Conservation (phyloP, 2,329 filamentous ascomycete genomes). For the Bipolaris oryzae region DNA sequence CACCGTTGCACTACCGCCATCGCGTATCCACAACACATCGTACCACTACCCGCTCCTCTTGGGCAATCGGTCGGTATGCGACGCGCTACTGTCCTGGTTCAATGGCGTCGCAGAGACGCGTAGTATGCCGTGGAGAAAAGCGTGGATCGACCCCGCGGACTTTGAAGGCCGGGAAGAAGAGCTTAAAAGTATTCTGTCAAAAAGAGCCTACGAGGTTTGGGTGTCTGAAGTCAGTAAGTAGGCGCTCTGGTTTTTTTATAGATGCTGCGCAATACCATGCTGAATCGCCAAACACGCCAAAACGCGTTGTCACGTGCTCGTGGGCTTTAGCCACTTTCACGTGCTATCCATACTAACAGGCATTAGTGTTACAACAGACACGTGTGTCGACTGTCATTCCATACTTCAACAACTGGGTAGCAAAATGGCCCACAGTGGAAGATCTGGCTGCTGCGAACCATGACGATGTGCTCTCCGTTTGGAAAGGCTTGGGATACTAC, state of each 20-base stretch:
- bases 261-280: neutral
- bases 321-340: neutral
- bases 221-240: constrained; percentile 65
- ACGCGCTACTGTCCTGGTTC: constrained; percentile 42
- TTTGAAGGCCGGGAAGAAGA: constrained; percentile 28
- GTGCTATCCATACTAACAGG: neutral
- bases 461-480: constrained; percentile 64
- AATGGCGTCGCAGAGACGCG: constrained; percentile 36
- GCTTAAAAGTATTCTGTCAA: constrained; percentile 54
- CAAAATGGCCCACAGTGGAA: constrained; percentile 64
- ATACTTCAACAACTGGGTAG: constrained; percentile 69
- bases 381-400: constrained; percentile 66
- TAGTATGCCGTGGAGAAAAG: constrained; percentile 56
- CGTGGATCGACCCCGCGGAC: constrained; percentile 59
- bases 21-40: constrained; percentile 29
- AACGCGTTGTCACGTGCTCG: constrained; percentile 26
- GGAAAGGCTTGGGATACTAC: constrained; percentile 69
- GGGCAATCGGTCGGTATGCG: constrained; percentile 15
- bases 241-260: neutral
- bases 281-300: neutral
- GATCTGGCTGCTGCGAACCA: constrained; percentile 60
- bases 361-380: constrained; percentile 66
- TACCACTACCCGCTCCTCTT: constrained; percentile 45
- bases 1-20: constrained; percentile 30
- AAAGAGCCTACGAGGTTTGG: constrained; percentile 69